Base-by-base conservation (phyloP, 2,329 filamentous ascomycete genomes). In the Lachnellula willkommii region DNA sequence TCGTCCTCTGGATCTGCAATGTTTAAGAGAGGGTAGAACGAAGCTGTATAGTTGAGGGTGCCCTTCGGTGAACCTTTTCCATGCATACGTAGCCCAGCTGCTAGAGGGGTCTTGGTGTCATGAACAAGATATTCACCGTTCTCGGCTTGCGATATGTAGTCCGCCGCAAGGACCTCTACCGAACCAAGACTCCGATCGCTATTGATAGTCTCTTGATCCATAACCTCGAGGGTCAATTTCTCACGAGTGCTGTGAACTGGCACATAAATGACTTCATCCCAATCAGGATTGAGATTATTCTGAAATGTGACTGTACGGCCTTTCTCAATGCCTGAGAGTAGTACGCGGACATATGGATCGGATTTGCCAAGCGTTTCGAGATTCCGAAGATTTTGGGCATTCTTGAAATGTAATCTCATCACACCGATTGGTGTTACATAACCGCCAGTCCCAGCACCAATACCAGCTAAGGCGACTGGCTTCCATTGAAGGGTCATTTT, bases 401-500 rank as follows among this genome's bases (percentile, higher is more conserved):
- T 85, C 74, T 89, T 83, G 77, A 97, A 93, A 72, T 99, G 92
- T 63, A 99, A 79, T 60, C 94, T 87, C 84, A 97, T 90, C 22
- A 99, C 91, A 73, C 94, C 94, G 62, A 99, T 89, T 0, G 94
- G 94, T 1, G 89, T 93, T 57, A 95, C 79, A 71, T 99, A 99
- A 54, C 94, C 94, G 50, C 89, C 90, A 53, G 89, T 90, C 53
- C 89, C 86, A 47, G 84, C 84, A 8, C 85, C 74, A 43, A 89
- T 80, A 26, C 93, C 93, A 56, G 88, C 87, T 53, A 99, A 79
- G 6, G 89, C 88, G 24, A 99, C 92, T 2, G 94, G 93, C 70
- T 94, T 95, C 95, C 95, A 99, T 66, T 96, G 88, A 3, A 95
- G 81, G 69, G 82, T 88, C 81, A 99, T 84, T 75, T 97, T 96